Base-by-base conservation (phyloP, 306 rosid genomes). In the Cotoneaster glaucophyllus region DNA sequence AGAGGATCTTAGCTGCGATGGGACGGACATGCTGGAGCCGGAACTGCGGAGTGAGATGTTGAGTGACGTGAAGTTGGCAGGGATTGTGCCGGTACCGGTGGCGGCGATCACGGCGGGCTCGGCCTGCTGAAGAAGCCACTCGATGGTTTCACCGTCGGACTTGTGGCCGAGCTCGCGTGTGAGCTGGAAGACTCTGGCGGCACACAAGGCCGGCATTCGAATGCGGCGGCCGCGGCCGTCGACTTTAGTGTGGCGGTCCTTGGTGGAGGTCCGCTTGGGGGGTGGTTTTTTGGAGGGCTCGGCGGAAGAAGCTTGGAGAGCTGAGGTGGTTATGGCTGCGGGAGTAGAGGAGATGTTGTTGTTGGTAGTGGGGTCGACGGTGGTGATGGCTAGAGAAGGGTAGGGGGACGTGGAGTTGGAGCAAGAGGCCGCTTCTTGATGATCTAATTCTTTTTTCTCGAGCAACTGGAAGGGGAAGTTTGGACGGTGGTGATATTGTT, bases 201-300 rank as follows among this genome's bases (percentile, higher is more conserved):
- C 98, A 26, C 98, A 93, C 10, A 93, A 86, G 0, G 98, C 97
- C 0, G 97, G 98, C 98, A 93, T 91, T 43, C 98, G 82, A 44
- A 93, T 91, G 31, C 98, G 96, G 53, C 98, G 97, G 54, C 98
- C 97, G 3, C 96, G 89, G 41, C 96, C 96, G 19, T 91, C 96
- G 11, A 91, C 96, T 50, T 91, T 91, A 5, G 97, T 93, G 84
- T 93, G 98, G 14, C 98, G 97, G 84, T 93, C 98, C 56, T 91
- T 93, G 6, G 97, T 91, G 18, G 96, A 91, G 17, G 96, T 86
- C 71, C 98, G 14, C 45, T 93, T 93, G 0, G 98, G 93, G 0
- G 96, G 86, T 0, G 92, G 86, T 53, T 93, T 93, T 73, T 91
- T 91, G 28, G 91, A 87, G 6, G 87, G 58, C 28, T 90, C 93